phyloP scores from a whole-genome alignment of 1,139 yeast species.

The Oligophagozyma castellii region DNA sequence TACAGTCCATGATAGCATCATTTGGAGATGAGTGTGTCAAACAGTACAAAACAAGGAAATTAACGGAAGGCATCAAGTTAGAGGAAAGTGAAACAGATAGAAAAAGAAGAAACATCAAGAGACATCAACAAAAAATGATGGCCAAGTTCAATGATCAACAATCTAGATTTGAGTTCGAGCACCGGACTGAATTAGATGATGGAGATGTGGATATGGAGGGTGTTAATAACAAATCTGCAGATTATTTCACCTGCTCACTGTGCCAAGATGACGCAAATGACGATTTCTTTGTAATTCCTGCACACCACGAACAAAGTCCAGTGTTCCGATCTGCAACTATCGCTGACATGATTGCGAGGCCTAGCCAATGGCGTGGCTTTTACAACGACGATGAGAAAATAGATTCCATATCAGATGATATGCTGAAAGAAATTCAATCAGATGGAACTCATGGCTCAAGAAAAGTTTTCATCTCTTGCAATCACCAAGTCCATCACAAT shows the following conservation, averaged over 20 bases:
- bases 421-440: constrained; percentile 9
- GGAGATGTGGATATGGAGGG: constrained; percentile 29
- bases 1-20: constrained; percentile 38
- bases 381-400: constrained; percentile 13
- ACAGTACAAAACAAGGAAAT: constrained; percentile 33
- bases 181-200: constrained; percentile 22
- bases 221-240: constrained; percentile 22
- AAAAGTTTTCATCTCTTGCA: constrained; percentile 44
- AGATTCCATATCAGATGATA: constrained; percentile 10
- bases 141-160: constrained; percentile 75
- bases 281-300: constrained; percentile 44
- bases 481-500: constrained; percentile 51
- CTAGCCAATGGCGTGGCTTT: constrained; percentile 16
- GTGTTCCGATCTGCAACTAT: constrained; percentile 23
- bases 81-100: constrained; percentile 39
- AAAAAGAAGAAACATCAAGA: constrained; percentile 44
- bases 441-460: constrained; percentile 21
- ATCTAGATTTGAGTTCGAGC: constrained; percentile 45
- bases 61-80: constrained; percentile 31
- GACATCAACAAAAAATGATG: constrained; percentile 54
- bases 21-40: constrained; percentile 45
- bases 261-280: constrained; percentile 47
- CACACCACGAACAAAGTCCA: constrained; percentile 28
- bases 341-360: constrained; percentile 21
- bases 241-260: constrained; percentile 37